phyloP scores from a whole-genome alignment of 306 rosid species.

The Albizia julibrissin region DNA sequence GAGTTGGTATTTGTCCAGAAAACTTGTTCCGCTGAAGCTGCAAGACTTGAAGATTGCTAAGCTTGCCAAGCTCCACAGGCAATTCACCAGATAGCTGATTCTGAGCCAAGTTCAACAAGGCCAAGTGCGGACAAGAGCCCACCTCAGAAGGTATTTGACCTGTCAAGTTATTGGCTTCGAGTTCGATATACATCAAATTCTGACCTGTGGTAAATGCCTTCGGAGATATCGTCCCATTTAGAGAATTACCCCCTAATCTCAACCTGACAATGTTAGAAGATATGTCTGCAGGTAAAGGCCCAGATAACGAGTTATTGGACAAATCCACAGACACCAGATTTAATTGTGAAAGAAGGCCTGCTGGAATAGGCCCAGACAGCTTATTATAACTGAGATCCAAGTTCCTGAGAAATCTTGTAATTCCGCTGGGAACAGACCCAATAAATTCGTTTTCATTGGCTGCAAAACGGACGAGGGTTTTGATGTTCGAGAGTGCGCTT shows the following conservation, averaged over 20 bases:
- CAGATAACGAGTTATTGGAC: slow-evolving; percentile 48
- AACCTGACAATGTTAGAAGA: slow-evolving; percentile 57
- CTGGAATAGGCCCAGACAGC: slow-evolving; percentile 50
- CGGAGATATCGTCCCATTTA: slow-evolving; percentile 49
- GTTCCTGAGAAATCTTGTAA: slow-evolving; percentile 45
- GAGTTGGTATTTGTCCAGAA: slow-evolving; percentile 56
- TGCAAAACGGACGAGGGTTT: slow-evolving; percentile 61
- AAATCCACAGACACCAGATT: slow-evolving; percentile 59
- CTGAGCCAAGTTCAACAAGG: slow-evolving; percentile 68
- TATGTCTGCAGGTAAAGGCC: slow-evolving; percentile 47
- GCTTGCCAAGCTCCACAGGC: slow-evolving; percentile 56
- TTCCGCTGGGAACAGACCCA: slow-evolving; percentile 54
- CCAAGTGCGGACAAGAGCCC: slow-evolving; percentile 42
- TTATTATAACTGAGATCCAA: slow-evolving; percentile 71
- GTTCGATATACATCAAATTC: slow-evolving; percentile 59
- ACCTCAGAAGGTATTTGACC: slow-evolving; percentile 56
- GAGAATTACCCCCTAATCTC: slow-evolving; percentile 65
- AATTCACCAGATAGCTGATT: slow-evolving; percentile 52
- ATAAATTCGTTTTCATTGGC: slow-evolving; percentile 52
- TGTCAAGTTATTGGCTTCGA: slow-evolving; percentile 51
- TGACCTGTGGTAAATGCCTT: background rate
- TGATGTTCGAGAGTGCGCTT: slow-evolving; percentile 35
- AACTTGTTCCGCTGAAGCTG: slow-evolving; percentile 61
- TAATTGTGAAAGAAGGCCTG: slow-evolving; percentile 47
- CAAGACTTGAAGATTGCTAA: slow-evolving; percentile 57